Evolutionary conservation across 2,329 filamentous ascomycete genomes (phyloP), one percentile per base, ranked within the genome.

Genomic region (Coniochaeta sp.): DNA sequence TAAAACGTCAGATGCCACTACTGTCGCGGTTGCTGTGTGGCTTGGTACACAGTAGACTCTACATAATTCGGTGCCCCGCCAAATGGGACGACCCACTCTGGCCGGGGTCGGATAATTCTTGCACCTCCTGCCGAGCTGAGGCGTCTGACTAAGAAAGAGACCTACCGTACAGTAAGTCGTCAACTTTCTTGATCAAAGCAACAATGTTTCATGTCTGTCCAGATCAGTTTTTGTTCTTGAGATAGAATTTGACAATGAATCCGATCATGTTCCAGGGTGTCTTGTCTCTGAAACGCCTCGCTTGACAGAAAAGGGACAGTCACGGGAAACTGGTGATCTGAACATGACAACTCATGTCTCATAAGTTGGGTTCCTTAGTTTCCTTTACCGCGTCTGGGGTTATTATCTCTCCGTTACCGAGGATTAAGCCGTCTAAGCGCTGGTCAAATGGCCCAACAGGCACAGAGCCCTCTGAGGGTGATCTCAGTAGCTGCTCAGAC

Each of bases 401-500:
- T 65, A 77, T 79, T 66, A 88, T 77, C 66, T 82, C 76, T 64
- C 90, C 90, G 74, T 88, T 81, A 56, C 90, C 90, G 57, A 90
- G 77, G 62, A 93, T 79, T 65, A 96, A 75, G 63, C 89, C 89
- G 77, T 97, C 88, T 63, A 97, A 82, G 65, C 82, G 83, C 79
- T 88, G 89, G 77, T 98, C 93, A 72, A 89, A 85, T 62, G 84
- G 79, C 66, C 87, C 86, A 70, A 89, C 88, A 55, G 91, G 91
- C 62, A 98, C 83, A 62, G 82, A 78, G 67, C 88, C 80, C 62
- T 79, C 82, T 59, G 79, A 77, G 32, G 81, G 77, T 59, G 75
- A 70, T 47, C 76, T 73, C 60, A 97, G 82, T 66, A 96, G 79
- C 75, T 99, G 95, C 77, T 98, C 92, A 66, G 85, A 82, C 68